Evolutionary conservation across 176 grass and related monocot genomes (phyloP), one percentile per base, ranked within the genome.

Genomic region (Thinopyrum elongatum): DNA sequence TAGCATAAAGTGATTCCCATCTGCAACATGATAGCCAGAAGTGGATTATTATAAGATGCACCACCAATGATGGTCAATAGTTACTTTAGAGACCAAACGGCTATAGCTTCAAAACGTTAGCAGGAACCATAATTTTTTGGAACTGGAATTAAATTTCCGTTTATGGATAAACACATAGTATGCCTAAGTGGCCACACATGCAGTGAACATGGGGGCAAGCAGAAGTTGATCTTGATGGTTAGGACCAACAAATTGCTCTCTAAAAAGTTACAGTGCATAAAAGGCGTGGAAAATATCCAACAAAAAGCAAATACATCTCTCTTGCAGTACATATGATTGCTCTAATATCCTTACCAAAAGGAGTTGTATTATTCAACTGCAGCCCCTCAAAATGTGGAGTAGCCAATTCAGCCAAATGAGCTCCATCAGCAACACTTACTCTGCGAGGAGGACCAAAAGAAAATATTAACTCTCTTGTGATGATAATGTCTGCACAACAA

Each of bases 1-100:
- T 81, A 88, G 82, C 72, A 86, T 84, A 86, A 91, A 94, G 25
- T 76, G 88, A 70, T 83, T 86, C 83, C 75, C 84, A 80, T 96
- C 97, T 96, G 86, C 66, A 74, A 86, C 61, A 89, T 53, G 72
- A 92, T 38, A 65, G n/a, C 5, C 42, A 89, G 29, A 62, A 26
- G 16, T 70, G 11, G 75, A 80, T 74, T 84, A 30, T 80, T 70
- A 75, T 57, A 74, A 70, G 71, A 76, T 41, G 9, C 39, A 11
- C 39, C 10, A 41, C 10, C 39, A 41, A 42, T 46, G 12, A 83
- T 68, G 66, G 73, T 19, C 21, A 81, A 42, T 57, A 60, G 13
- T 74, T 34, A 26, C 70, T n/a, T n/a, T n/a, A n/a, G n/a, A n/a
- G n/a, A n/a, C n/a, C n/a, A n/a, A n/a, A n/a, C n/a, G n/a, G n/a